Conservation (phyloP, 306 rosid species). For the Carpinus fangiana region DNA sequence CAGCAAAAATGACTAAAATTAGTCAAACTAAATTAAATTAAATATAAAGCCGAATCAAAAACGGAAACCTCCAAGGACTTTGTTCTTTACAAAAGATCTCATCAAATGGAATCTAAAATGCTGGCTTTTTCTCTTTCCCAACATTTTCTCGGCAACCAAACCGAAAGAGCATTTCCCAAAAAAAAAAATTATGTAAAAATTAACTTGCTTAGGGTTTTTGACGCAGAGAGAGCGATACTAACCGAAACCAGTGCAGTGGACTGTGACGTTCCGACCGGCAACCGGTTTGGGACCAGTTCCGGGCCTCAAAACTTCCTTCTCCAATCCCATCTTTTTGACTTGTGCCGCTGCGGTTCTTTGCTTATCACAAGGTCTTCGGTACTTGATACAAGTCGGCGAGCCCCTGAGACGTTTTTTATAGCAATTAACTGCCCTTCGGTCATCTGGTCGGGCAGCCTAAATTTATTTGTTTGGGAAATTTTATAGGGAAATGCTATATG, state of each 20-base stretch:
- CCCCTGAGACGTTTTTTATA: too few relatives aligned
- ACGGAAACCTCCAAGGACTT: not conserved
- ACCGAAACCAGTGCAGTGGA: conserved; percentile 98
- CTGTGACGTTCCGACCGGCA: conserved; percentile 80
- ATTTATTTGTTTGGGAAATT: too few relatives aligned
- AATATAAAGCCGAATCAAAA: not conserved
- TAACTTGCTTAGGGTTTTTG: not conserved
- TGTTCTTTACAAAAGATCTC: not conserved
- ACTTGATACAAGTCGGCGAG: too few relatives aligned
- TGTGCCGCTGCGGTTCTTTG: not conserved
- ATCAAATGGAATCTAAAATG: not conserved
- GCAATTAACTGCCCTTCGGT: too few relatives aligned
- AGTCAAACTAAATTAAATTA: not conserved
- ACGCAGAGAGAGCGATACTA: conserved; percentile 11
- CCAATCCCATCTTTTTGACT: conserved; percentile 67
- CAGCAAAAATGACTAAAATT: too few relatives aligned
- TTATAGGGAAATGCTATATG: too few relatives aligned
- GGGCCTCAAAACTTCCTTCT: conserved; percentile 68
- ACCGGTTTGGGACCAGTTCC: conserved; percentile 80
- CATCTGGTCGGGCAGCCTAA: too few relatives aligned
- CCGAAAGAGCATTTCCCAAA: not conserved
- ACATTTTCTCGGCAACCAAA: not conserved
- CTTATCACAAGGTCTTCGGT: too few relatives aligned
- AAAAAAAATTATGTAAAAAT: not conserved
- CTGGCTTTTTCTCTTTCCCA: not conserved